Evolutionary conservation across 2,329 filamentous ascomycete species (phyloP).

Genomic region (Incumbomyces delicatus): DNA sequence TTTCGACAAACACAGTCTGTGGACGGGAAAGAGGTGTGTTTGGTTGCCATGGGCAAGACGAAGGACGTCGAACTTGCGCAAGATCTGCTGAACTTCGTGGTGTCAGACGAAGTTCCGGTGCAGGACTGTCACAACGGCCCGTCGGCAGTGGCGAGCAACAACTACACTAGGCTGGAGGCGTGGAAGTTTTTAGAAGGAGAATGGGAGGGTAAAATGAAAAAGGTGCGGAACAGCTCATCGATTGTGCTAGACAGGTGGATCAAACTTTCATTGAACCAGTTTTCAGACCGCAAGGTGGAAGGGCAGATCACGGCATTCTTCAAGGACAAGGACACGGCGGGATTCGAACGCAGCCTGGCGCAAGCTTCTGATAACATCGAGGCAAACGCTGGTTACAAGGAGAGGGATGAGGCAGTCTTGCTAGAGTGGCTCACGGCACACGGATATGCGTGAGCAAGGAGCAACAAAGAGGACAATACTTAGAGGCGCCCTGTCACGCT

Average conservation of each 20-base stretch:
- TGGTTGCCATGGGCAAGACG: constrained; percentile 65
- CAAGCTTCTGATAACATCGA: constrained; percentile 79
- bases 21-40: constrained; percentile 80
- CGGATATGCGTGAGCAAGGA: constrained; percentile 41
- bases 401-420: constrained; percentile 62
- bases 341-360: constrained; percentile 72
- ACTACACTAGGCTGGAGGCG: constrained; percentile 59
- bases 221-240: constrained; percentile 67
- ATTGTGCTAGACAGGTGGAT: constrained; percentile 86
- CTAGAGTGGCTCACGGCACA: constrained; percentile 67
- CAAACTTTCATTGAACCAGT: constrained; percentile 66
- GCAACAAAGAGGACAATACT: background rate
- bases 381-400: constrained; percentile 71
- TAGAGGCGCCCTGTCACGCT: no score
- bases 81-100: constrained; percentile 60
- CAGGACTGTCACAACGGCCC: constrained; percentile 82
- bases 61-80: constrained; percentile 59
- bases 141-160: constrained; percentile 62
- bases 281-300: constrained; percentile 58
- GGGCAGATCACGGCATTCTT: constrained; percentile 80
- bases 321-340: constrained; percentile 64
- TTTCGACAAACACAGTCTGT: constrained; percentile 74
- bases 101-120: constrained; percentile 72
- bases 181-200: constrained; percentile 82
- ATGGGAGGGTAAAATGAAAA: constrained; percentile 59